Evolutionary conservation across 2,329 filamentous ascomycete species (phyloP), one percentile per base, ranked within the genome.

Genomic region (Ascosphaera aggregata): DNA sequence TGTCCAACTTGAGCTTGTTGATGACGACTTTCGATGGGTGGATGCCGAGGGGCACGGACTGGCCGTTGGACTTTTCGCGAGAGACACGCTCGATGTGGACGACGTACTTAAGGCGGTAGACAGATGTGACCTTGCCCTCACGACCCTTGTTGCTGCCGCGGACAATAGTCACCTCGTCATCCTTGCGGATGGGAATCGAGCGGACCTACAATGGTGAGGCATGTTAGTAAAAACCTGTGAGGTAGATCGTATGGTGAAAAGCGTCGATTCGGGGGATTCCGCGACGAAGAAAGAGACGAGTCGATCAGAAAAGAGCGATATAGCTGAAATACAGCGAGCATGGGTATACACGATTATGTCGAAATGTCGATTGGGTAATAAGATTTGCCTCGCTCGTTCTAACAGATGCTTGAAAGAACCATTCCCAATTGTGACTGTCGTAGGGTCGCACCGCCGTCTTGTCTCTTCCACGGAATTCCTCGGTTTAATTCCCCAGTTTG

Each of bases 61-160:
- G 85, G 66, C 89, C 86, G 63, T 84, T 89, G 63, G 74, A 79
- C 79, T 98, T 98, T 66, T 98, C 89, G 61, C 85, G 82, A 64
- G 76, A 76, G 61, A 98, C 77, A 57, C 86, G 82, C 75, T 94
- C 86, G 63, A 98, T 65, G 76, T 95, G 86, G 61, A 98, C 77
- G 60, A 84, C 72, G 67, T 89, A 98, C 69, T 95, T 95, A 58
- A 93, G 79, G 64, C 84, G 82, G 78, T 93, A 98, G 63, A 95
- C 86, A 56, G 80, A 82, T 56, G 77, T 85, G 67, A 98, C 72
- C 73, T 95, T 95, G 71, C 89, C 89, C 71, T 95, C 86, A 58
- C 84, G 82, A 60, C 86, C 89, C 74, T 95, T 95, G 74, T 92
- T 80, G 66, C 70, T 68, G 57, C 89, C 89, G 53, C 89, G 85